These are phyloP conservation scores for Chlamydomonas sp. DNA, from an alignment of 139 green algal species.

Conservation along the genomic window DNA sequence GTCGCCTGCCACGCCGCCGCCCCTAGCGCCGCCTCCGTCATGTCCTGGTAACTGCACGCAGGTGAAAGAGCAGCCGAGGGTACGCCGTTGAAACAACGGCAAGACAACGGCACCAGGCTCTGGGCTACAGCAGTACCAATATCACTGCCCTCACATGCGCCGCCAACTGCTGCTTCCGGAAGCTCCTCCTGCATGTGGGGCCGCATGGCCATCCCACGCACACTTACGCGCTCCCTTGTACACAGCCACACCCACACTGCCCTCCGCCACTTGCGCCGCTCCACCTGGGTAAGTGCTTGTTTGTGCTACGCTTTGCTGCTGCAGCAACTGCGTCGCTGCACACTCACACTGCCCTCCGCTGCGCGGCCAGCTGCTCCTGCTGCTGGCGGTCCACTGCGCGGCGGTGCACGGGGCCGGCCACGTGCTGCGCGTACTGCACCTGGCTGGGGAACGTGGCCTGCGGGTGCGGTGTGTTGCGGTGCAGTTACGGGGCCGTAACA, in stretches of 20 bases:
- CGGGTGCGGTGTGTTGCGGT: neutral
- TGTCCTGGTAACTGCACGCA: slow-evolving; percentile 15
- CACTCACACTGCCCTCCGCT: slow-evolving; percentile 37
- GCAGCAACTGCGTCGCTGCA: no score
- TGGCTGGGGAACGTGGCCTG: slow-evolving; percentile 46
- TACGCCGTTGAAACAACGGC: neutral
- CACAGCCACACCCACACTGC: no score
- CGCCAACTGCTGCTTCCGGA: no score
- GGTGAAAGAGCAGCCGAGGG: neutral
- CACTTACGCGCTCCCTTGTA: no score
- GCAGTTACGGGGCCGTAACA: neutral
- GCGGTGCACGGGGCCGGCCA: slow-evolving; percentile 45
- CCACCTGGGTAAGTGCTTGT: no score
- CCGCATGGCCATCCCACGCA: no score
- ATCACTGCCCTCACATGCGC: no score
- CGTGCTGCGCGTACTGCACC: slow-evolving; percentile 35
- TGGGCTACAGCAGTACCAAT: no score
- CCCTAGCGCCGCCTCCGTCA: slow-evolving; percentile 30
- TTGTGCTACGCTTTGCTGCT: no score
- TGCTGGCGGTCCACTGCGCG: slow-evolving; percentile 29
- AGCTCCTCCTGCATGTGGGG: no score
- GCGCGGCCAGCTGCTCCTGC: slow-evolving; percentile 18
- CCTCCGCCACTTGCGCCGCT: no score
- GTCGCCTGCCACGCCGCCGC: slow-evolving; percentile 27
- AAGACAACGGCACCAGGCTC: no score